These are phyloP conservation scores for Colletotrichum sp. DNA, from an alignment of 2,329 filamentous ascomycete genomes.

Conservation along the genomic window DNA sequence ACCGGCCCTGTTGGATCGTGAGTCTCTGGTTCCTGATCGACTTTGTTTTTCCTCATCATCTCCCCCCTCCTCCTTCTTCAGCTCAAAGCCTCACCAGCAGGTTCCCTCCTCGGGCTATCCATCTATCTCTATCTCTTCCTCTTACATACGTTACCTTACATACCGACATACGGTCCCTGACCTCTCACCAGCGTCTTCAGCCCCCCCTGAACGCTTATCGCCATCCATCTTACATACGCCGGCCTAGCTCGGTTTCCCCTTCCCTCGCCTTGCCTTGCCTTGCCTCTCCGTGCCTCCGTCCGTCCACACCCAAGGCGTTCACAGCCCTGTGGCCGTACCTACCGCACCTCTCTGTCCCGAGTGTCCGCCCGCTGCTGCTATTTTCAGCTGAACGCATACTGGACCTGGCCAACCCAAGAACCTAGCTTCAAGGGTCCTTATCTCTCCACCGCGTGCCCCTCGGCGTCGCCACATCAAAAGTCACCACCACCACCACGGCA, in stretches of 20 bases:
- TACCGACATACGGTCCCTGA: neutral
- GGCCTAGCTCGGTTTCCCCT: neutral
- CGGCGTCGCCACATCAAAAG: slow-evolving; percentile 14
- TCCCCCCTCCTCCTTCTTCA: neutral
- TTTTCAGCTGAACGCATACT: slow-evolving; percentile 16
- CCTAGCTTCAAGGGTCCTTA: slow-evolving; percentile 19
- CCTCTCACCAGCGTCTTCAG: neutral
- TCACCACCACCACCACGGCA: neutral
- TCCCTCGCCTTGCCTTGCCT: neutral
- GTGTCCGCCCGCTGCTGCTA: slow-evolving; percentile 5
- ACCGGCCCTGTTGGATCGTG: slow-evolving; percentile 12
- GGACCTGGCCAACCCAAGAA: neutral
- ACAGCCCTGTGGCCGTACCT: slow-evolving; percentile 12
- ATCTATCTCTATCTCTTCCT: neutral
- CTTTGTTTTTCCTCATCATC: neutral
- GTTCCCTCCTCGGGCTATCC: neutral
- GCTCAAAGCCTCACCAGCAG: neutral
- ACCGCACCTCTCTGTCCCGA: neutral
- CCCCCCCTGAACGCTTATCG: neutral
- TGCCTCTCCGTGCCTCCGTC: neutral
- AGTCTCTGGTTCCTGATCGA: neutral
- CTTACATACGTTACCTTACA: neutral
- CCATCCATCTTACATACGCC: neutral
- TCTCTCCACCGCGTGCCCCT: slow-evolving; percentile 14
- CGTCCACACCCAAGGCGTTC: neutral